Evolutionary conservation across 2,329 filamentous ascomycete genomes (phyloP).

Genomic region (Hypoxylon sp.): DNA sequence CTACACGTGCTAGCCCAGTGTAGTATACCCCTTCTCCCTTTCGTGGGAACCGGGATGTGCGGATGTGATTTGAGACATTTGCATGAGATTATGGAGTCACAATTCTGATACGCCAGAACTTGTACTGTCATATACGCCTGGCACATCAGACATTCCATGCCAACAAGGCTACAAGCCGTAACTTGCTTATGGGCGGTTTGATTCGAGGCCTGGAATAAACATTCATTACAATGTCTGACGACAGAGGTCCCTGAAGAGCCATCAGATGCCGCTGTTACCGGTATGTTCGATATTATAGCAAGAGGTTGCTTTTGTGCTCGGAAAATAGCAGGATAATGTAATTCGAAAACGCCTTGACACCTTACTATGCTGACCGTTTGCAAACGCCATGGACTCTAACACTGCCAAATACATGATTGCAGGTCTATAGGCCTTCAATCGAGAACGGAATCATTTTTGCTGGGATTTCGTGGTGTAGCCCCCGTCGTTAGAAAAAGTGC

Average conservation of each 20-base stretch:
- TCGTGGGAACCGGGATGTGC: conserved; percentile 9
- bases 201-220: conserved; percentile 10
- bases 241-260: conserved; percentile 15
- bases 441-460: conserved; percentile 53
- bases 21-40: conserved; percentile 23
- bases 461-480: conserved; percentile 52
- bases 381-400: conserved; percentile 66
- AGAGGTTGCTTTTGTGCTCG: conserved; percentile 43
- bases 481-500: conserved; percentile 90
- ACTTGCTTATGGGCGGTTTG: conserved; percentile 11
- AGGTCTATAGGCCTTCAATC: conserved; percentile 54
- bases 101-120: conserved; percentile 2
- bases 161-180: conserved; percentile 14
- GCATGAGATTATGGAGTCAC: conserved; percentile 14
- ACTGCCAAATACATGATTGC: conserved; percentile 67
- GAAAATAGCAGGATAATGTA: conserved; percentile 49
- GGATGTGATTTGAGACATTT: conserved; percentile 15
- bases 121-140: conserved; percentile 14
- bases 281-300: conserved; percentile 48
- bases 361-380: conserved; percentile 70
- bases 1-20: conserved; percentile 23
- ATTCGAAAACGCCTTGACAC: conserved; percentile 68
- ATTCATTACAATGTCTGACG: conserved; percentile 30
- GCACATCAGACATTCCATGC: conserved; percentile 18
- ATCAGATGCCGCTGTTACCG: conserved; percentile 34